Conservation (phyloP, 1,284 basidiomycete genomes). For the Ustilago xerochloae region DNA sequence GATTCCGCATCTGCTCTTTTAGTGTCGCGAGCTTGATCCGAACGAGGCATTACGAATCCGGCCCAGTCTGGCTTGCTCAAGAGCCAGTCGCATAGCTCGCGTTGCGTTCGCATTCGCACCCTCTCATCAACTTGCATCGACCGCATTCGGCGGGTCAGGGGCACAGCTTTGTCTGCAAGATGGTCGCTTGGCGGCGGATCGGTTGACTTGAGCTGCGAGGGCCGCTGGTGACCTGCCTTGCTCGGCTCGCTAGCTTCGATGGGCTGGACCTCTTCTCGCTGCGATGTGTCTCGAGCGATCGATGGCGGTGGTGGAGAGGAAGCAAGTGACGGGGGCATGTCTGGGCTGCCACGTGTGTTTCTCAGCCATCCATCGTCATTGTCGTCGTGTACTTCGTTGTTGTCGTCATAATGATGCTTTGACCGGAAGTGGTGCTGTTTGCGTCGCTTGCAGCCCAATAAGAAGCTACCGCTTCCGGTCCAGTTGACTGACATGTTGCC, state of each 20-base stretch:
- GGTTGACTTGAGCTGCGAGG: too few species aligned
- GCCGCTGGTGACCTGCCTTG: too few species aligned
- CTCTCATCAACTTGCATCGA: too few species aligned
- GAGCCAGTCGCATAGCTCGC: slow-evolving; percentile 19
- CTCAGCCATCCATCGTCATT: slow-evolving; percentile 12
- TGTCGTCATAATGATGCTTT: not conserved
- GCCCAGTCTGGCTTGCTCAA: slow-evolving; percentile 28
- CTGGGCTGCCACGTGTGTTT: slow-evolving; percentile 3
- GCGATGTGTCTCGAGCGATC: not conserved
- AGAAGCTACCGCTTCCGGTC: slow-evolving; percentile 45
- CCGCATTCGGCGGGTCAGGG: too few species aligned
- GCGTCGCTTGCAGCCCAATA: slow-evolving; percentile 10
- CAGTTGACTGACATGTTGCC: slow-evolving; percentile 41
- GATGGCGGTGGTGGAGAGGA: slow-evolving; percentile 2
- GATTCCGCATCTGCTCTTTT: not conserved
- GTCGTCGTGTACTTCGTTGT: not conserved
- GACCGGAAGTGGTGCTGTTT: slow-evolving; percentile 1
- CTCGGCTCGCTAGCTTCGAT: too few species aligned
- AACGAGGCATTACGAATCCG: not conserved
- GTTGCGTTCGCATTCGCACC: not conserved
- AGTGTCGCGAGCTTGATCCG: not conserved
- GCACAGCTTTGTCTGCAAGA: too few species aligned
- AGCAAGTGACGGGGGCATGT: not conserved
- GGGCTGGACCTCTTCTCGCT: not conserved
- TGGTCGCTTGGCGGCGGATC: too few species aligned